Base-by-base conservation (phyloP, 1,284 basidiomycete species). In the Pseudomicrostroma phylloplanum region DNA sequence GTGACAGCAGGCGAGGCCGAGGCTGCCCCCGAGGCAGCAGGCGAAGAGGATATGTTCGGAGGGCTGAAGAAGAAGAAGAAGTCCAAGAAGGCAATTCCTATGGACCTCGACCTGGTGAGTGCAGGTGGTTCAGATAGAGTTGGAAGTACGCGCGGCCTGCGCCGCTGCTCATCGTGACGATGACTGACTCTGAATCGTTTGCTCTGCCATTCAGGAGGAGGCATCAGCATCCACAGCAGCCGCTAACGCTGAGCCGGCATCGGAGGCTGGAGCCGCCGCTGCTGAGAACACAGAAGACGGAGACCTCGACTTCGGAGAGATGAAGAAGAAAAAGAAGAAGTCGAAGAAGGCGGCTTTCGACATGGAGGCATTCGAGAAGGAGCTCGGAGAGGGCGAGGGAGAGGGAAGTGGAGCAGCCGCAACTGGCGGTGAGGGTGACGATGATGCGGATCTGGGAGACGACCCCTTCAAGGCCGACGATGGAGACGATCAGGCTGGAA, bases 31-130 rank as follows among this genome's bases (percentile, higher is more conserved):
- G 60, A 58, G 8, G 61, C 58, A 48, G 60, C 60, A 11, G 55
- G 56, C 26, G 88, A 89, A 48, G 88, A 90, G 53, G 85, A 88
- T 58, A 88, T 91, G 85, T 91, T 92, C 75, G 89, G 87, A 6
- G 90, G 90, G 74, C 77, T 91, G 76, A 91, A 91, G 85, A 92
- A 92, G 84, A 92, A 91, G 81, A 91, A 90, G 61, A 80, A 80
- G 82, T 90, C 90, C 83, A 90, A 91, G 83, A 90, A 90, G 80
- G 89, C 90, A 65, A 88, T 91, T 60, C 88, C 88, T 4, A 84
- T 90, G 76, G 90, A 92, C 78, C 82, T 91, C 60, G 90, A 69
- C 48, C 58, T 71, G 55, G 65, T 62, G 57, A 62, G 67, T 62
- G 39, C 57, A n/a, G 41, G 26, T 8, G 23, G 41, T 13, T 6